A percentile compares a stretch with the other conserved stretches of the same genome.
These are phyloP conservation scores for Leccinum subrobustum DNA, from an alignment of 1,284 basidiomycete genomes.

Conservation along the genomic window DNA sequence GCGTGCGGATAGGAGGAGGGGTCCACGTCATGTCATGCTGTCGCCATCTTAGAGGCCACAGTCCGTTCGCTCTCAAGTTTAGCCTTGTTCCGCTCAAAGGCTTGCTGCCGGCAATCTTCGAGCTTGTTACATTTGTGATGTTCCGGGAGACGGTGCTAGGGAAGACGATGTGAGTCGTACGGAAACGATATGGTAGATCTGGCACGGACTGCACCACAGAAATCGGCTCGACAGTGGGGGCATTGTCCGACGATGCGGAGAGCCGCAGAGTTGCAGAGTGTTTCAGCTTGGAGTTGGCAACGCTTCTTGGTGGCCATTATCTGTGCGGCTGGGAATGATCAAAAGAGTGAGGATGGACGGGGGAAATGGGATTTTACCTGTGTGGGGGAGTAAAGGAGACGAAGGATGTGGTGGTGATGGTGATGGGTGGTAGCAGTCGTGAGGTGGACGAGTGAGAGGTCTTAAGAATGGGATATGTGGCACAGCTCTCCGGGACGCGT, in stretches of 20 bases:
- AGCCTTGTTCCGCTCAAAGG: slow-evolving; percentile 82
- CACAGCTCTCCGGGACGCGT: slow-evolving; percentile 34
- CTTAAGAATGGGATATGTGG: slow-evolving; percentile 26
- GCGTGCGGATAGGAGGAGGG: slow-evolving; percentile 4
- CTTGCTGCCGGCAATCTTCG: slow-evolving; percentile 78
- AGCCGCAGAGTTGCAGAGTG: slow-evolving; percentile 73
- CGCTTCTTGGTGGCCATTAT: slow-evolving; percentile 80
- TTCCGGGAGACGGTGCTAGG: slow-evolving; percentile 79
- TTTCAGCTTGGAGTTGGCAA: slow-evolving; percentile 69
- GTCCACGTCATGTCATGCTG: slow-evolving; percentile 47
- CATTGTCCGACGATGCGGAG: slow-evolving; percentile 82
- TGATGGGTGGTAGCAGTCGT: background rate
- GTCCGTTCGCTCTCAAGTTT: slow-evolving; percentile 85
- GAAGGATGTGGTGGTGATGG: background rate
- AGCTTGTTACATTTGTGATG: slow-evolving; percentile 78
- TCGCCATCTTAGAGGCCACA: slow-evolving; percentile 81
- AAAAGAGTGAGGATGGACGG: background rate
- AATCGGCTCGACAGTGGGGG: slow-evolving; percentile 71
- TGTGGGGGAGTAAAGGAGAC: background rate
- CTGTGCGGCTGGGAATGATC: slow-evolving; percentile 2
- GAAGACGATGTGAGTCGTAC: slow-evolving; percentile 17
- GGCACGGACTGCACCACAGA: slow-evolving; percentile 71
- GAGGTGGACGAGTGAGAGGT: slow-evolving; percentile 3
- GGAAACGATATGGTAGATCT: slow-evolving; percentile 2
- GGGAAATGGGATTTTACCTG: background rate